Percentiles rank a stretch among this genome's conserved stretches.
Conservation (phyloP, 2,329 filamentous ascomycete species). For the Ophiocordyceps polyrhachis-furcata region DNA sequence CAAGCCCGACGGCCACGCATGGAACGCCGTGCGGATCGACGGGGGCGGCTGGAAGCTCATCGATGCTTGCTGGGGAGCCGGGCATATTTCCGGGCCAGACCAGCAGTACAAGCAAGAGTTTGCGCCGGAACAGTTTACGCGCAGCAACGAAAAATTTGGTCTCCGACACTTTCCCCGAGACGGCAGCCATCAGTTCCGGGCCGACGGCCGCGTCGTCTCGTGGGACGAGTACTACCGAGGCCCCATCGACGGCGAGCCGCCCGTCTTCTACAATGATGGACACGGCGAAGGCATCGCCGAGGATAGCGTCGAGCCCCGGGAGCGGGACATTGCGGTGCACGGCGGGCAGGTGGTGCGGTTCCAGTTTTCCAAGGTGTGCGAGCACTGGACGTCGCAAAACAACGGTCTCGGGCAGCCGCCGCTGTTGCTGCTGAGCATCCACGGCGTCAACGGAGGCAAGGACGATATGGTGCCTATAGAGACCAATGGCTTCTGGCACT, state of each 20-base stretch:
- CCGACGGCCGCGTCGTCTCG: constrained; percentile 44
- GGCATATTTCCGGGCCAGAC: constrained; percentile 34
- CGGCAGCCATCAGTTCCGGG: constrained; percentile 49
- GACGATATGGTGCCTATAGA: constrained; percentile 53
- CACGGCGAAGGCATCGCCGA: constrained; percentile 32
- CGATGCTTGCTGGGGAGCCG: constrained; percentile 87
- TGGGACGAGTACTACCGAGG: constrained; percentile 76
- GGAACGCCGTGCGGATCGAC: constrained; percentile 85
- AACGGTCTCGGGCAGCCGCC: constrained; percentile 48
- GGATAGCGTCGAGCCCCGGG: constrained; percentile 37
- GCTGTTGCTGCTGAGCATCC: constrained; percentile 49
- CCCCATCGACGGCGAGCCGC: constrained; percentile 28
- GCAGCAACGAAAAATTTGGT: constrained; percentile 63
- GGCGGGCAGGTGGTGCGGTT: constrained; percentile 47
- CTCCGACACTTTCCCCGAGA: constrained; percentile 61
- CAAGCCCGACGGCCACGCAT: constrained; percentile 54
- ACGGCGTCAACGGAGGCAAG: constrained; percentile 46
- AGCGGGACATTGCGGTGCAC: constrained; percentile 36
- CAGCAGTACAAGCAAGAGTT: constrained; percentile 50
- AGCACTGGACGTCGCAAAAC: constrained; percentile 61
- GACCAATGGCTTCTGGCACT: constrained; percentile 66
- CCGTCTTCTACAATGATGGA: constrained; percentile 25
- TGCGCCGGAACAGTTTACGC: constrained; percentile 38
- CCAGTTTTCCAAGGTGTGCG: constrained; percentile 60
- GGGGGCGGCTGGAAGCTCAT: constrained; percentile 78